Base-by-base conservation (phyloP, 371 early-diverging fungal species). In the Mucor racemosus region DNA sequence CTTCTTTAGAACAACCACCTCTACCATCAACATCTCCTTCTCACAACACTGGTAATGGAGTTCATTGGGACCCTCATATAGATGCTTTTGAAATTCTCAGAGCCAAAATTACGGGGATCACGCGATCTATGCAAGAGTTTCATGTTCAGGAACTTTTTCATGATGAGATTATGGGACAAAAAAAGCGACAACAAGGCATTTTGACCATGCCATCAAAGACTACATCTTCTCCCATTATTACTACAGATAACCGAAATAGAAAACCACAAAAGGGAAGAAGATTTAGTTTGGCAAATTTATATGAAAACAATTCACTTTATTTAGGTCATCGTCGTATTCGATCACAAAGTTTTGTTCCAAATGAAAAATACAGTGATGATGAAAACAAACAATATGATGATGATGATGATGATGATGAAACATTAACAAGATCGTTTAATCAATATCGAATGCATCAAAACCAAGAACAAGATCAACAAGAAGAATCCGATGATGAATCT, bases 61-160 rank as follows among this genome's bases (percentile, higher is more conserved):
- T 58, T 35, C 69, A 71, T 21, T 80, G 80, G 77, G 80, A 79
- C 58, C 80, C 80, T 39, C 80, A 80, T 38, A 80, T 80, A 38
- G 80, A 80, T 60, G 70, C 80, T 42, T 80, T 80, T 65, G 80
- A 80, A 68, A 72, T 80, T 70, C 73, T 80, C 60, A 71, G 77
- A 66, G 77, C 77, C 60, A 80, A 80, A 72, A 69, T 80, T 62
- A 77, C 75, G 34, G 76, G 76, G 33, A 80, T 80, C 77, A 80
- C 80, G 64, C 66, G 77, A 54, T 69, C 80, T 15, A 80, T 80
- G 80, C 80, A 80, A 60, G 80, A 75, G 69, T 77, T 80, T 74
- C 80, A 80, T 64, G 76, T 80, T 48, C 69, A 77, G 34, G 80
- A 76, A 55, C 63, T 80, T 34, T 74, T 77, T 66, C 68, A 72